These are phyloP conservation scores for Protomyces inouyei DNA, from an alignment of 1,139 yeast species.

Conservation along the genomic window DNA sequence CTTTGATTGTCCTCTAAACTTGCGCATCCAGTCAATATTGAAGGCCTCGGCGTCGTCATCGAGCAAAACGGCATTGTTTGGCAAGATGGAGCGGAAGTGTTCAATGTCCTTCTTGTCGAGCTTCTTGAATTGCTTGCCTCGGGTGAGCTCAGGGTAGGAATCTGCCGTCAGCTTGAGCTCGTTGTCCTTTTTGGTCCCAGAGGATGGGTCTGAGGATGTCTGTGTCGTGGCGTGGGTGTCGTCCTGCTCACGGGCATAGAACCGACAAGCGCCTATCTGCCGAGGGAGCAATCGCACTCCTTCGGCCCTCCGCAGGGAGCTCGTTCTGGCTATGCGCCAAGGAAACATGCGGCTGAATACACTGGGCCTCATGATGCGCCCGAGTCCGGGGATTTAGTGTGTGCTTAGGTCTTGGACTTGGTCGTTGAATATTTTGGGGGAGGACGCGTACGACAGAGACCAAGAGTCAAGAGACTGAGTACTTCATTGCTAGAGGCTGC, in stretches of 20 bases:
- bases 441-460: no score
- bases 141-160: constrained; percentile 33
- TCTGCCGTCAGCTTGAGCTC: constrained; percentile 18
- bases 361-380: background rate
- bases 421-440: no score
- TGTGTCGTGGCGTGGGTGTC: constrained; percentile 24
- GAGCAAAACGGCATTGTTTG: constrained; percentile 46
- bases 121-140: constrained; percentile 31
- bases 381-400: no score
- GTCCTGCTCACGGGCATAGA: constrained; percentile 16
- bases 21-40: constrained; percentile 96
- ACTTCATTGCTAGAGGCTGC: no score
- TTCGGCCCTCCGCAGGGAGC: background rate
- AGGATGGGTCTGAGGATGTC: constrained; percentile 16
- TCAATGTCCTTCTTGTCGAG: constrained; percentile 57
- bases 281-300: background rate
- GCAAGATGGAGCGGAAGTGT: constrained; percentile 56
- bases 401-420: no score
- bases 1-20: constrained; percentile 80
- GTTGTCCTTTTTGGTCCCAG: constrained; percentile 23
- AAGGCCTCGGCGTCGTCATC: constrained; percentile 62
- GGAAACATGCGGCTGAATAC: background rate
- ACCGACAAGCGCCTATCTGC: background rate
- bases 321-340: background rate
- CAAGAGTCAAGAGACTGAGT: no score